These are phyloP conservation scores for Cladosporium sp. DNA, from an alignment of 2,329 filamentous ascomycete genomes.

Conservation along the genomic window DNA sequence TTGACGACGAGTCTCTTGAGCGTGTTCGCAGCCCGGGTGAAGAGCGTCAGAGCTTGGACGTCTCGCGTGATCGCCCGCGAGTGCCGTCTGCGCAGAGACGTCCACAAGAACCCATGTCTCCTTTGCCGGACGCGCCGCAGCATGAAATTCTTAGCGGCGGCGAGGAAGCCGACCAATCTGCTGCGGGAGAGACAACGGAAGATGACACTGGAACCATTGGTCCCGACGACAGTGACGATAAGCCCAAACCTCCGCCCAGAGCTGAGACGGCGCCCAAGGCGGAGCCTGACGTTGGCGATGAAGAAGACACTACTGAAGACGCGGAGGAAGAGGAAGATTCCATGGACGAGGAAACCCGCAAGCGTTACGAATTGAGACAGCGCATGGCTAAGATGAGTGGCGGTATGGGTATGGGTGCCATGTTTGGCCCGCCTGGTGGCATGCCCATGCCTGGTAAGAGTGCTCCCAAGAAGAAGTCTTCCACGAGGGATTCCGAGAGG, in stretches of 20 bases:
- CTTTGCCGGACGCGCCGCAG: conserved; percentile 32
- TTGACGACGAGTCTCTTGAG: conserved; percentile 35
- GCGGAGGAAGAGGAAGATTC: conserved; percentile 76
- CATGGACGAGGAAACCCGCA: conserved; percentile 77
- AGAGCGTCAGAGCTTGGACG: conserved; percentile 37
- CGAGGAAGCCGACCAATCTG: conserved; percentile 63
- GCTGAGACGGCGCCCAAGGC: conserved; percentile 38
- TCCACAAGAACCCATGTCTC: conserved; percentile 36
- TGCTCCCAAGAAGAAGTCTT: conserved; percentile 43
- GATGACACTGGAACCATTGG: conserved; percentile 60
- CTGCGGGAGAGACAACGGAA: conserved; percentile 57
- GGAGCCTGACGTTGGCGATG: conserved; percentile 45
- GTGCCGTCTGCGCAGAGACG: conserved; percentile 33
- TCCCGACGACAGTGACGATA: conserved; percentile 69
- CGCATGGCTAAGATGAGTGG: conserved; percentile 99
- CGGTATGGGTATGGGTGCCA: conserved; percentile 92
- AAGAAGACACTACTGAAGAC: conserved; percentile 43
- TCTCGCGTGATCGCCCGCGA: conserved; percentile 29
- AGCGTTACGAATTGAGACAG: conserved; percentile 82
- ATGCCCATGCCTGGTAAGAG: conserved; percentile 54
- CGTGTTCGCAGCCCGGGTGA: conserved; percentile 29
- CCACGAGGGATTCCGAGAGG: conserved; percentile 30
- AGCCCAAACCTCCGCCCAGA: conserved; percentile 38
- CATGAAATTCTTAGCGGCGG: conserved; percentile 56
- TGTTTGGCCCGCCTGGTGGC: conserved; percentile 72